Evolutionary conservation across 2,329 filamentous ascomycete genomes (phyloP), one percentile per base, ranked within the genome.

Genomic region (Neonectria faginata): DNA sequence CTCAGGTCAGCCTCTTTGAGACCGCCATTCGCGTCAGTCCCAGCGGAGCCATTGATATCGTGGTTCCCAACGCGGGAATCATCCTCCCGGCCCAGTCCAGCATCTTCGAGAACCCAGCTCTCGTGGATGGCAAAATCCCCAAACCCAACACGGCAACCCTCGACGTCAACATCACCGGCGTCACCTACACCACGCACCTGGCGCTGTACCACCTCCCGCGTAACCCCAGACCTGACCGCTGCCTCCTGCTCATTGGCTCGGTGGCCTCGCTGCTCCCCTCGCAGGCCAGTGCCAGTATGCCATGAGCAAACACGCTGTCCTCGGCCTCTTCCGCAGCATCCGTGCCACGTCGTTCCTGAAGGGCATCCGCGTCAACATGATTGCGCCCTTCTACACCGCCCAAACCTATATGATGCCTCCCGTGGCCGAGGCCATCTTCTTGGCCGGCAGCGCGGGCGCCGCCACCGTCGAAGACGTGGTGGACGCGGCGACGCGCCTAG

Each of bases 21-120:
- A 77, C 83, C 57, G 88, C 88, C 3, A 79, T 82, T 41, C 79
- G 80, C 57, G 78, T 86, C 59, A 89, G 86, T 64, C 82, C 83
- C 0, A 81, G 85, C 55, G 82, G 84, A 16, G 83, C 83, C 12
- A 84, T 91, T 66, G 88, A 91, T 75, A 80, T 83, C 20, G 88
- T 91, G 5, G 87, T 91, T 50, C 88, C 89, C 65, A 91, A 91
- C 73, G 90, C 90, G 0, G 90, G 90, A 51, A 85, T 91, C 68
- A 80, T 83, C 58, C 64, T 76, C 33, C 64, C 70, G n/a, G 60
- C 60, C 48, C 68, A 73, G 20, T 70, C 74, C 1, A 71, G 74
- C 29, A 69, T 67, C 5, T 84, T 90, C 65, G 86, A 88, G 73
- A 69, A 75, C 48, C 86, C 86, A 0, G 68, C 66, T 25, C 77